Evolutionary conservation across 2,329 filamentous ascomycete genomes (phyloP), one percentile per base, ranked within the genome.

Genomic region (Drechslerella dactyloides): DNA sequence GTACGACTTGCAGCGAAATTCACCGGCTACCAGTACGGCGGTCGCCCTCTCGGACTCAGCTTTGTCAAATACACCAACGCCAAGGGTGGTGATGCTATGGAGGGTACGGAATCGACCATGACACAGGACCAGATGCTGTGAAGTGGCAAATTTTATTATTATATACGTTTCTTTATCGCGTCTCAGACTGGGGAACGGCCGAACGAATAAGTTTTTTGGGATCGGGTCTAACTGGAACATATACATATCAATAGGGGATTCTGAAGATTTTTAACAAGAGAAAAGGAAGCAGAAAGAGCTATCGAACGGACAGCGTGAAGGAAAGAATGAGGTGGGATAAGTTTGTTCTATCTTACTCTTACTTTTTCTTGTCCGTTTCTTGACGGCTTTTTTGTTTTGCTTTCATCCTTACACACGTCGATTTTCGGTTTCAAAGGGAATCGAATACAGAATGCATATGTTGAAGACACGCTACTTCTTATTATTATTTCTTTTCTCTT

Each of bases 111-210:
- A 74, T 86, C 84, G 56, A 89, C 89, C 73, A 82, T 96, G 78
- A 96, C 92, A n/a, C 94, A 97, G 81, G 93, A 97, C 79, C 93
- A 97, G 83, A 97, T 97, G 81, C 96, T 97, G 93, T 97, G 82
- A 82, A 74, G 37, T 55, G 37, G 50, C 21, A 35, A n/a, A 40
- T 64, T 66, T 52, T 65, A 60, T 19, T 61, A 50, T 40, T 35
- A 10, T 33, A n/a, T n/a, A n/a, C n/a, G n/a, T n/a, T n/a, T n/a
- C n/a, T 17, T 48, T 66, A 33, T 66, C 1, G 33, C 54, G 55
- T 51, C 21, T 10, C 21, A 33, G 51, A 24, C 61, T 30, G 52
- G 35, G 23, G 24, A 46, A 58, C 37, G 4, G 35, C 33, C 33
- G 37, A 1, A 44, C 21, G 35, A 42, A 58, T 44, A 54, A 35